phyloP scores from a whole-genome alignment of 2,329 filamentous ascomycete genomes.

The Beauveria bassiana region DNA sequence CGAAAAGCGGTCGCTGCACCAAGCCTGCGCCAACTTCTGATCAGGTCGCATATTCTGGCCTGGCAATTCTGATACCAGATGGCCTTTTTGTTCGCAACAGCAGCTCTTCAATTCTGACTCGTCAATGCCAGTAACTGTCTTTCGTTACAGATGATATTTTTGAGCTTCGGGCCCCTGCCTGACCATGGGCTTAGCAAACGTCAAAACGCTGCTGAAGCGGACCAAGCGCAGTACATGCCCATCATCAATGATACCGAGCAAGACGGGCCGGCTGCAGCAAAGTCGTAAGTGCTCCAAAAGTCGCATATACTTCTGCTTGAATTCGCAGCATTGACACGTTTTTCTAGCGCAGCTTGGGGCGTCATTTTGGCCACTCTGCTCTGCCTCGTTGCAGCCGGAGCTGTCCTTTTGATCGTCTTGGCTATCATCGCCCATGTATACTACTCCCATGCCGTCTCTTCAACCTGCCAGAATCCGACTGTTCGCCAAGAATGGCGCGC shows the following conservation, averaged over 20 bases:
- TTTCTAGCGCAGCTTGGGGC: not conserved
- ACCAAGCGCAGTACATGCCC: not conserved
- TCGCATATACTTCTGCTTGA: not conserved
- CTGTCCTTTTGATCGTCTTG: not conserved
- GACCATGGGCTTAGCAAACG: not conserved
- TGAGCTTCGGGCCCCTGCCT: not conserved
- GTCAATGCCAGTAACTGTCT: not conserved
- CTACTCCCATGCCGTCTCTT: not conserved
- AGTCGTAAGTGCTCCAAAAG: not conserved
- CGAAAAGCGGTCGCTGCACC: not conserved
- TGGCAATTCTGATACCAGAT: not conserved
- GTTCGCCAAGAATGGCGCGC: slow-evolving; percentile 8
- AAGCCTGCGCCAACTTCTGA: not conserved
- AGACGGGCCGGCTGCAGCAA: not conserved
- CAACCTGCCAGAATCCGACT: not conserved
- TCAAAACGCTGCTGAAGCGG: not conserved
- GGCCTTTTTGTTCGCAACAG: not conserved
- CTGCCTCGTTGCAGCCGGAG: not conserved
- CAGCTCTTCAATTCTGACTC: accelerated
- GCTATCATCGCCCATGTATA: not conserved
- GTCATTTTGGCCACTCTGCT: not conserved
- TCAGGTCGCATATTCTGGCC: not conserved
- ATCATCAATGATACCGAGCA: not conserved
- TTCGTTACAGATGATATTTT: not conserved
- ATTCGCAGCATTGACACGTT: not conserved